Percentiles rank a stretch among this genome's conserved stretches.
Conservation (phyloP, 768 basidiomycete genomes). For the Pholiota microspora region DNA sequence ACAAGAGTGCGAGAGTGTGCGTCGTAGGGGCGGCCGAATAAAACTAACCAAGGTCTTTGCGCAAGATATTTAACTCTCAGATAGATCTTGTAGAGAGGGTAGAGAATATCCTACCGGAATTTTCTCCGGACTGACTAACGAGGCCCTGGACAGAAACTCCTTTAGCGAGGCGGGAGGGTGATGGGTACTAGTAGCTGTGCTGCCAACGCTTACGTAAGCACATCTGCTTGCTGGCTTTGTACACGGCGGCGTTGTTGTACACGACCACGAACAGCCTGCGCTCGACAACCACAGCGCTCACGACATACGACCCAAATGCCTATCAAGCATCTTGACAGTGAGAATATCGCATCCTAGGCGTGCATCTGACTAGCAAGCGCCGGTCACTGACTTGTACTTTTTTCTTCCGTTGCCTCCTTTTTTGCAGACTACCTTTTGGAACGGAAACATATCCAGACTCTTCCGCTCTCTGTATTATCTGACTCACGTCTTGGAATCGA, state of each 20-base stretch:
- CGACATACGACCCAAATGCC: conserved; percentile 49
- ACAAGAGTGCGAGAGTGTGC: too few species aligned
- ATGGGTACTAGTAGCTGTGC: too few species aligned
- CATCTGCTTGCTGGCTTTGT: conserved; percentile 23
- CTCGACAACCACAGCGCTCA: conserved; percentile 25
- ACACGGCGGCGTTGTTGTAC: conserved; percentile 31
- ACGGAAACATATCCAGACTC: conserved; percentile 84
- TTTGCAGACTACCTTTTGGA: conserved; percentile 76
- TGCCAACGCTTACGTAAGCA: conserved; percentile 25
- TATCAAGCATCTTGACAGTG: conserved; percentile 83
- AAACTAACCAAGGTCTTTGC: too few species aligned
- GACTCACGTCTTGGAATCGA: conserved; percentile 97
- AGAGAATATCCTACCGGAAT: too few species aligned
- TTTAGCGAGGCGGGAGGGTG: neutral
- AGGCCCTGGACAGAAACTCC: too few species aligned
- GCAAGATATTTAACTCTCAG: too few species aligned
- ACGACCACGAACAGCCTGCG: conserved; percentile 30
- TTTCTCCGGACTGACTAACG: too few species aligned
- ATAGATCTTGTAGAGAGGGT: too few species aligned
- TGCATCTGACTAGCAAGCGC: neutral
- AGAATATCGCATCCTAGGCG: conserved; percentile 21
- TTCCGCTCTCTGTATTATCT: conserved; percentile 75
- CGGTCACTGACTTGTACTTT: neutral
- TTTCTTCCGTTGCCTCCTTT: conserved; percentile 15
- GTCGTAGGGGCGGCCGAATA: too few species aligned